Evolutionary conservation across 768 basidiomycete species (phyloP).

Genomic region (Naganishia friedmannii): DNA sequence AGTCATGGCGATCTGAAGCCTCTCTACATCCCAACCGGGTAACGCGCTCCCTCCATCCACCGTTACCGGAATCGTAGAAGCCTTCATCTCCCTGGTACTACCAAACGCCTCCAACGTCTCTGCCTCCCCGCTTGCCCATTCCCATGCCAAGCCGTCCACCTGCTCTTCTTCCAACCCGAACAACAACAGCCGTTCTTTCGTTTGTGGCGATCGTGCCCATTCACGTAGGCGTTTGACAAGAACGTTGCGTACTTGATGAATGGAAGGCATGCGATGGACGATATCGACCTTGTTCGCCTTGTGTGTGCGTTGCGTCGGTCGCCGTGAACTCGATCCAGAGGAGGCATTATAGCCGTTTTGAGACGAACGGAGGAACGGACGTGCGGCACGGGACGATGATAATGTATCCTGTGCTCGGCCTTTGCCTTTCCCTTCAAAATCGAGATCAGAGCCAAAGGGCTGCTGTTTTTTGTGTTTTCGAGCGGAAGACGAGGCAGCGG

Average conservation of each 20-base stretch:
- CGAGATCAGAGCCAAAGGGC: neutral
- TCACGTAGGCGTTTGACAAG: slow-evolving; percentile 18
- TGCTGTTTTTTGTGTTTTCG: slow-evolving; percentile 8
- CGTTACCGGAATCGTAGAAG: neutral
- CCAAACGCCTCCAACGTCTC: slow-evolving; percentile 19
- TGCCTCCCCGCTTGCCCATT: neutral
- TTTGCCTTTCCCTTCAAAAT: neutral
- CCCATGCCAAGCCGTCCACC: neutral
- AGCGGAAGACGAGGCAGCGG: neutral
- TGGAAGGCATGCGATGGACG: slow-evolving; percentile 14
- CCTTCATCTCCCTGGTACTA: neutral
- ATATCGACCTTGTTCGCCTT: slow-evolving; percentile 17
- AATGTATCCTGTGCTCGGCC: neutral
- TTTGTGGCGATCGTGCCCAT: slow-evolving; percentile 21
- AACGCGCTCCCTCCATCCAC: neutral
- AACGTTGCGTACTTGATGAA: slow-evolving; percentile 22
- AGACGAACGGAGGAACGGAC: neutral
- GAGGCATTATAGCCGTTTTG: no score
- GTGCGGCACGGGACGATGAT: neutral
- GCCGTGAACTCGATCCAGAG: no score
- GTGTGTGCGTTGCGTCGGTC: neutral
- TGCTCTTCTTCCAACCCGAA: slow-evolving; percentile 21
- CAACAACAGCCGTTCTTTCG: slow-evolving; percentile 4
- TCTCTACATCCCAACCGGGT: slow-evolving; percentile 35
- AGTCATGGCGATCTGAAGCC: slow-evolving; percentile 33